Percentiles rank a stretch among this genome's conserved stretches.
Evolutionary conservation across 345 rosid genomes (phyloP).

Genomic region (Bretschneidera sinensis): DNA sequence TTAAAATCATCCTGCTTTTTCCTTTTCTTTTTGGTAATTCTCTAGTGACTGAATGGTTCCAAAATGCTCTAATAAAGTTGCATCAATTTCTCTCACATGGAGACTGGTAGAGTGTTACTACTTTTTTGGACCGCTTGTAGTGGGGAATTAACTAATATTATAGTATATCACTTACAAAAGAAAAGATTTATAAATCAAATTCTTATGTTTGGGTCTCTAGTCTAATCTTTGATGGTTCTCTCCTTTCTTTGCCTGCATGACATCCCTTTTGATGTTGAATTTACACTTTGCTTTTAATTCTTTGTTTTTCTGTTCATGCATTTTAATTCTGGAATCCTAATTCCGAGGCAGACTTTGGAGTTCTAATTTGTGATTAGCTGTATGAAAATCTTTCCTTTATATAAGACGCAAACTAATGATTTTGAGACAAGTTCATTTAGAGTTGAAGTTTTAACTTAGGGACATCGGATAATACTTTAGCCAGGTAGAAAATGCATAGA

Average conservation of each 20-base stretch:
- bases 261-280: not conserved
- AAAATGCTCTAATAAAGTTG: slow-evolving; percentile 21
- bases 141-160: not conserved
- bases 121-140: slow-evolving; percentile 31
- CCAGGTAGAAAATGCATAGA: too few species aligned
- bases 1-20: slow-evolving; percentile 1
- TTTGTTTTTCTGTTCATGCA: not conserved
- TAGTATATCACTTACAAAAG: not conserved
- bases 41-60: slow-evolving; percentile 15
- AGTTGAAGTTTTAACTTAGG: too few species aligned
- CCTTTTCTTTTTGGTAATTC: slow-evolving; percentile 10
- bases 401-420: too few species aligned
- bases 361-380: not conserved
- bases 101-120: slow-evolving; percentile 21
- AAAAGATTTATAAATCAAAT: not conserved
- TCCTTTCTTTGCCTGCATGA: not conserved
- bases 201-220: not conserved
- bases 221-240: not conserved
- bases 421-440: too few species aligned
- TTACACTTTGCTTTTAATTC: not conserved
- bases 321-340: too few species aligned
- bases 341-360: not conserved
- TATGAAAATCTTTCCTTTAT: too few species aligned
- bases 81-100: slow-evolving; percentile 28
- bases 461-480: too few species aligned